These are phyloP conservation scores for Pulveroboletus sp. DNA, from an alignment of 768 basidiomycete species.

Conservation along the genomic window DNA sequence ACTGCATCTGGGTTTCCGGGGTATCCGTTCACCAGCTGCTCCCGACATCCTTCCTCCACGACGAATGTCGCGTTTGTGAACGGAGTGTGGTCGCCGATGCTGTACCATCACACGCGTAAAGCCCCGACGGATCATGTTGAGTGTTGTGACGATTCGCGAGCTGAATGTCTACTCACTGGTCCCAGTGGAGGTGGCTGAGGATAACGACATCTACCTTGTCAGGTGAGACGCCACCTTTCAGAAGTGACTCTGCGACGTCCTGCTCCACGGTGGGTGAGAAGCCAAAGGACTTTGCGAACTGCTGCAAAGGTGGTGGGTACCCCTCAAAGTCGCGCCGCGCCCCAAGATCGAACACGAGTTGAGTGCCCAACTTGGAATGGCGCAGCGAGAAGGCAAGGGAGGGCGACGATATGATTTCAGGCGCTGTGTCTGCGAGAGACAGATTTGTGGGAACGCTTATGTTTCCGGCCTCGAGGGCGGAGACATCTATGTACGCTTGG, in stretches of 20 bases:
- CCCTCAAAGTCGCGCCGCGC: slow-evolving; percentile 44
- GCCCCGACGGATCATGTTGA: background rate
- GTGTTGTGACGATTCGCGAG: background rate
- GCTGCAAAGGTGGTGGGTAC: slow-evolving; percentile 33
- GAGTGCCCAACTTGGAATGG: slow-evolving; percentile 39
- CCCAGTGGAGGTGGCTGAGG: slow-evolving; percentile 53
- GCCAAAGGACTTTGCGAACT: slow-evolving; percentile 8
- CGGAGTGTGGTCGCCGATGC: slow-evolving; percentile 41
- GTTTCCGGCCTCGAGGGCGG: slow-evolving; percentile 50
- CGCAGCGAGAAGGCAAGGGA: slow-evolving; percentile 49
- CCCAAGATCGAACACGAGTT: slow-evolving; percentile 54
- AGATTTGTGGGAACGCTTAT: slow-evolving; percentile 36
- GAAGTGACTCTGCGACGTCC: slow-evolving; percentile 44
- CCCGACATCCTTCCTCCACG: slow-evolving; percentile 38
- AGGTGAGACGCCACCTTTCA: slow-evolving; percentile 44
- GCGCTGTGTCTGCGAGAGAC: slow-evolving; percentile 33
- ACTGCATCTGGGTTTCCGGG: slow-evolving; percentile 35
- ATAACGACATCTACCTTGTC: slow-evolving; percentile 41
- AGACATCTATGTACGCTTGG: slow-evolving; percentile 51
- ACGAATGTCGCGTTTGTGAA: slow-evolving; percentile 47
- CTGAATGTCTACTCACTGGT: slow-evolving; percentile 27
- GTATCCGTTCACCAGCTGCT: slow-evolving; percentile 37
- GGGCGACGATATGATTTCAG: slow-evolving; percentile 32
- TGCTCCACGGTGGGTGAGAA: slow-evolving; percentile 21
- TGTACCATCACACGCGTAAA: background rate